Evolutionary conservation across 352 stramenopile genomes (phyloP).

Genomic region (Thalassiosira mediterranea): DNA sequence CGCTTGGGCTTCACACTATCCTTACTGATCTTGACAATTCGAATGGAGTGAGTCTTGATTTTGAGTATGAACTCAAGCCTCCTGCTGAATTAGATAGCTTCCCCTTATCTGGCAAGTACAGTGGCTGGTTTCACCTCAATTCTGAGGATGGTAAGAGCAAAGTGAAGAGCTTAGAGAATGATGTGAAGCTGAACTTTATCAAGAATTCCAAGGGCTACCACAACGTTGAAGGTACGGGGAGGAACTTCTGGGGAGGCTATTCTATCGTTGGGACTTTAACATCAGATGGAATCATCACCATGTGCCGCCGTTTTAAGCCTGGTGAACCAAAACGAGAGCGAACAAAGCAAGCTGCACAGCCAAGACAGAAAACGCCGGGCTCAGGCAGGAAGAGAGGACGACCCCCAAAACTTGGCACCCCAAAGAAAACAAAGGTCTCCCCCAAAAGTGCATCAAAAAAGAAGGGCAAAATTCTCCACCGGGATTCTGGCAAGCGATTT

Average conservation of each 20-base stretch:
- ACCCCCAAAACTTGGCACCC: neutral
- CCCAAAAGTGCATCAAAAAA: neutral
- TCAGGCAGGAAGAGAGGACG: constrained; percentile 15
- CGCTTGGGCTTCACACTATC: constrained; percentile 58
- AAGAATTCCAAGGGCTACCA: constrained; percentile 75
- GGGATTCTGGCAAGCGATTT: constrained; percentile 24
- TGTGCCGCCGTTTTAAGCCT: constrained; percentile 73
- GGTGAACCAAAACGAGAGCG: constrained; percentile 49
- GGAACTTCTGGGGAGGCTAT: constrained; percentile 80
- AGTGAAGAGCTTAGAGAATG: constrained; percentile 65
- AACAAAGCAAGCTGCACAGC: constrained; percentile 16
- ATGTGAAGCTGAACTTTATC: constrained; percentile 73
- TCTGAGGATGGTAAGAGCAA: constrained; percentile 48
- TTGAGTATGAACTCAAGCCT: constrained; percentile 72
- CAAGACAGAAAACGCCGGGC: neutral
- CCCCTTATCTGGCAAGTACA: constrained; percentile 64
- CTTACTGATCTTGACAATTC: constrained; percentile 60
- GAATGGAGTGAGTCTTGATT: constrained; percentile 38
- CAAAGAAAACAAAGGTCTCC: neutral
- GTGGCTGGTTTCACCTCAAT: constrained; percentile 75
- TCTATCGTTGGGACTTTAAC: constrained; percentile 72
- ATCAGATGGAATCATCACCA: constrained; percentile 70
- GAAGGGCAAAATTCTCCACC: neutral
- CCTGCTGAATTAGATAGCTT: constrained; percentile 30
- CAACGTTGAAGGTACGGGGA: constrained; percentile 79